A percentile compares a stretch with the other conserved stretches of the same genome.
Conservation (phyloP, 768 basidiomycete genomes). For the Cantharellus cinnabarinus region DNA sequence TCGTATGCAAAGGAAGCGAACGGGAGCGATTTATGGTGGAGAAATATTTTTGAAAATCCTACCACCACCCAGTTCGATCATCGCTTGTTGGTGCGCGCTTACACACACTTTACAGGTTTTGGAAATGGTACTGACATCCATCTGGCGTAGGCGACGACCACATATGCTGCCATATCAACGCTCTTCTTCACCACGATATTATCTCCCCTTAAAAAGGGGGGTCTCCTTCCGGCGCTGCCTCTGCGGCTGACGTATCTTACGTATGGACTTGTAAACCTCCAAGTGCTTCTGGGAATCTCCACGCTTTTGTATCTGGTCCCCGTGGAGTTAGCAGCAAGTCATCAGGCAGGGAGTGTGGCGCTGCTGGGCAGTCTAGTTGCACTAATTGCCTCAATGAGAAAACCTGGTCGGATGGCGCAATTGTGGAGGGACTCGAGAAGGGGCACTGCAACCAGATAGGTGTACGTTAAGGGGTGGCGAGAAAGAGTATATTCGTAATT, state of each 20-base stretch:
- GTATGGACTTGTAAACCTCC: conserved; percentile 67
- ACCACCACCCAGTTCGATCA: conserved; percentile 97
- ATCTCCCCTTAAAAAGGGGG: conserved; percentile 18
- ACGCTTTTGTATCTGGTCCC: conserved; percentile 89
- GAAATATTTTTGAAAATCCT: conserved; percentile 93
- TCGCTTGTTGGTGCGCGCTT: conserved; percentile 47
- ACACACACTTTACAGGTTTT: background rate
- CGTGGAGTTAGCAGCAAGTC: conserved; percentile 73
- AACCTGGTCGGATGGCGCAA: conserved; percentile 44
- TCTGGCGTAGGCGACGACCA: conserved; percentile 50
- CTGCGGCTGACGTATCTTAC: conserved; percentile 36
- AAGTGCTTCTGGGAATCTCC: conserved; percentile 54
- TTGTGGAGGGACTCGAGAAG: conserved; percentile 11
- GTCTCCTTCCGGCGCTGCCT: conserved; percentile 26
- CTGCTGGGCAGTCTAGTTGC: conserved; percentile 71
- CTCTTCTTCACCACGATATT: conserved; percentile 39
- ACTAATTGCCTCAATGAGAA: conserved; percentile 45
- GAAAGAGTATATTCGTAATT: no score
- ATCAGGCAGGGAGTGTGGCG: conserved; percentile 87
- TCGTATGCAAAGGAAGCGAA: conserved; percentile 52
- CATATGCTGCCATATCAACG: conserved; percentile 46
- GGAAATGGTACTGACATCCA: background rate
- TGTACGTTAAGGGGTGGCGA: no score
- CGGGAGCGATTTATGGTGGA: conserved; percentile 73
- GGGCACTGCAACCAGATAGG: no score